These are phyloP conservation scores for Spathaspora girioi DNA, from an alignment of 805 yeast genomes.

Conservation along the genomic window DNA sequence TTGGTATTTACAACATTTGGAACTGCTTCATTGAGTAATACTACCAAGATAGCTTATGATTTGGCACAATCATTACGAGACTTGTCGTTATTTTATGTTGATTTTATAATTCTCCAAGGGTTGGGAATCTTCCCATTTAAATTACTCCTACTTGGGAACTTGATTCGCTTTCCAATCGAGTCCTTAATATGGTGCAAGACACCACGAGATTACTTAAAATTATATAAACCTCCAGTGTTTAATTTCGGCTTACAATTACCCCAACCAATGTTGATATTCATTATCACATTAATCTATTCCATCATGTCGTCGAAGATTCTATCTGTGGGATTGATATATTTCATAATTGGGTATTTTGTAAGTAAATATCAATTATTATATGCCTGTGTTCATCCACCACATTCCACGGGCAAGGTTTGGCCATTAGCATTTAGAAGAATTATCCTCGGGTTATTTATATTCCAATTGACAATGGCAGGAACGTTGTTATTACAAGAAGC, in stretches of 20 bases:
- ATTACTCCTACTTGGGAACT: constrained; percentile 73
- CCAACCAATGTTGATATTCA: constrained; percentile 81
- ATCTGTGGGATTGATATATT: constrained; percentile 79
- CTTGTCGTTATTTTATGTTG: constrained; percentile 84
- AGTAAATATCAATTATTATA: constrained; percentile 88
- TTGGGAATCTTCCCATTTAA: constrained; percentile 89
- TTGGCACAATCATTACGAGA: constrained; percentile 78
- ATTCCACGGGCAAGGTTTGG: constrained; percentile 96
- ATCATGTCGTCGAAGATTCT: constrained; percentile 86
- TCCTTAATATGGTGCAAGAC: constrained; percentile 66
- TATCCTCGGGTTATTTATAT: constrained; percentile 72
- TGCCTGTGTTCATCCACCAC: constrained; percentile 92
- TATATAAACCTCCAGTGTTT: constrained; percentile 86
- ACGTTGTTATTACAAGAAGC: constrained; percentile 80
- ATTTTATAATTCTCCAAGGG: constrained; percentile 75
- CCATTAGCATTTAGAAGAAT: constrained; percentile 83
- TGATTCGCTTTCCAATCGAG: constrained; percentile 61
- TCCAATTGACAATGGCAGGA: constrained; percentile 93
- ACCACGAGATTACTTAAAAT: constrained; percentile 72
- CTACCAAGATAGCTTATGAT: constrained; percentile 83
- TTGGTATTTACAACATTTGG: constrained; percentile 93
- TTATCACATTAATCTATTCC: constrained; percentile 82
- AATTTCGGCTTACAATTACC: constrained; percentile 91
- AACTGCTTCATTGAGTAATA: constrained; percentile 84
- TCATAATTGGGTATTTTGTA: constrained; percentile 80